Evolutionary conservation across 2,329 filamentous ascomycete genomes (phyloP).

Genomic region (Clonostachys chloroleuca): DNA sequence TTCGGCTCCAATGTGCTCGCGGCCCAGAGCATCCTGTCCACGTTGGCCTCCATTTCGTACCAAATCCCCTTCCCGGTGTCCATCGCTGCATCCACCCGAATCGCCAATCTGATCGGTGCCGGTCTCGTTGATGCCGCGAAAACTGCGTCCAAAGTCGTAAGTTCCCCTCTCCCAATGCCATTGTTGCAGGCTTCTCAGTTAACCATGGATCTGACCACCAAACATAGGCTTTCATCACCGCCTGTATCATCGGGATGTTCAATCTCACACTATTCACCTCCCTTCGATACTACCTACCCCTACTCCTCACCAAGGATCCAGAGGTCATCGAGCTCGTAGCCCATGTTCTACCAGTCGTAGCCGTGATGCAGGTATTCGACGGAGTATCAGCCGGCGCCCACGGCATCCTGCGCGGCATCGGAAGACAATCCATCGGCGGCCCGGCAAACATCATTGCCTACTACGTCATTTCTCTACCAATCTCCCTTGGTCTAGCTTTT

Average conservation of each 20-base stretch:
- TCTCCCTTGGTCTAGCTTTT: conserved; percentile 76
- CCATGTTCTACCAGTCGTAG: conserved; percentile 71
- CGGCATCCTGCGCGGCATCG: conserved; percentile 81
- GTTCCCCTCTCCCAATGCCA: conserved; percentile 14
- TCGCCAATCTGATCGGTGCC: conserved; percentile 90
- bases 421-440: conserved; percentile 83
- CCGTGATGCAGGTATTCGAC: conserved; percentile 88
- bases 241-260: conserved; percentile 70
- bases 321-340: conserved; percentile 68
- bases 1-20: conserved; percentile 78
- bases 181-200: no score
- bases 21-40: conserved; percentile 81
- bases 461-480: conserved; percentile 80
- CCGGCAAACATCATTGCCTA: conserved; percentile 85
- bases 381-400: conserved; percentile 75
- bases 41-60: conserved; percentile 75
- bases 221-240: conserved; percentile 29
- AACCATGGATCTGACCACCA: background rate
- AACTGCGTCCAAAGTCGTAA: conserved; percentile 71
- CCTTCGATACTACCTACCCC: conserved; percentile 69
- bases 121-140: conserved; percentile 76
- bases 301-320: conserved; percentile 71
- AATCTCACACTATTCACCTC: conserved; percentile 68
- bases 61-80: conserved; percentile 90
- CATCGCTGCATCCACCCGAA: conserved; percentile 81